Evolutionary conservation across 2,329 filamentous ascomycete species (phyloP).

Genomic region (Epichloe coenophiala): DNA sequence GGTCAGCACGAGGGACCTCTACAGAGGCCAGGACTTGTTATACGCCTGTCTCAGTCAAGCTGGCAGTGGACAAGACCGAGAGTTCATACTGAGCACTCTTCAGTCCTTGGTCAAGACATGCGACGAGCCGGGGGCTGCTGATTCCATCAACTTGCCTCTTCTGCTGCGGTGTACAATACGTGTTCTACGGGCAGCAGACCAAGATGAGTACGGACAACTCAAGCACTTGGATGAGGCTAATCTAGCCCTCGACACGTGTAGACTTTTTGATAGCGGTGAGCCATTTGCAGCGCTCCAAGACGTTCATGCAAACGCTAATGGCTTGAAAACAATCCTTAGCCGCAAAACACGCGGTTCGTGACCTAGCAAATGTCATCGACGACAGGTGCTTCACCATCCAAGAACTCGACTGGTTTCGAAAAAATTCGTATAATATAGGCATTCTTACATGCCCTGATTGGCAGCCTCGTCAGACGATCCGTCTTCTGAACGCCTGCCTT

Average conservation of each 20-base stretch:
- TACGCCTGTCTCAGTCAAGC: slow-evolving; percentile 74
- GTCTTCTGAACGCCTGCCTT: slow-evolving; percentile 42
- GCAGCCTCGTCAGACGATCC: slow-evolving; percentile 37
- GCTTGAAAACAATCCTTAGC: slow-evolving; percentile 11
- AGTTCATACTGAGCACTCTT: slow-evolving; percentile 33
- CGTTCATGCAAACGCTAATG: not conserved
- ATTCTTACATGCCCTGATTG: slow-evolving; percentile 45
- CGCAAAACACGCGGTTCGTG: slow-evolving; percentile 17
- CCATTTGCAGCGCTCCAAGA: not conserved
- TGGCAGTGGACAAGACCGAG: slow-evolving; percentile 47
- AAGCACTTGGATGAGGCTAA: not conserved
- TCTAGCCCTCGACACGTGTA: slow-evolving; percentile 38
- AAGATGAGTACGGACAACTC: slow-evolving; percentile 14
- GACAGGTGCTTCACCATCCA: slow-evolving; percentile 40
- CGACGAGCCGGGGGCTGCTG: slow-evolving; percentile 6
- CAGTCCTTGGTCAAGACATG: slow-evolving; percentile 19
- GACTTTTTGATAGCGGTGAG: slow-evolving; percentile 31
- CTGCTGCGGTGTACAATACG: slow-evolving; percentile 38
- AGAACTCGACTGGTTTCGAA: slow-evolving; percentile 75
- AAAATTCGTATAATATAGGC: slow-evolving; percentile 67
- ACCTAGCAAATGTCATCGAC: slow-evolving; percentile 24
- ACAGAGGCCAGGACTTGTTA: slow-evolving; percentile 40
- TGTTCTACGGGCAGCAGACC: slow-evolving; percentile 30
- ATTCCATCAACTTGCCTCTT: slow-evolving; percentile 20
- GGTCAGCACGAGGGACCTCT: slow-evolving; percentile 36